phyloP scores from a whole-genome alignment of 805 yeast genomes.

The Saccharomycopsis oosterbeekiorum region DNA sequence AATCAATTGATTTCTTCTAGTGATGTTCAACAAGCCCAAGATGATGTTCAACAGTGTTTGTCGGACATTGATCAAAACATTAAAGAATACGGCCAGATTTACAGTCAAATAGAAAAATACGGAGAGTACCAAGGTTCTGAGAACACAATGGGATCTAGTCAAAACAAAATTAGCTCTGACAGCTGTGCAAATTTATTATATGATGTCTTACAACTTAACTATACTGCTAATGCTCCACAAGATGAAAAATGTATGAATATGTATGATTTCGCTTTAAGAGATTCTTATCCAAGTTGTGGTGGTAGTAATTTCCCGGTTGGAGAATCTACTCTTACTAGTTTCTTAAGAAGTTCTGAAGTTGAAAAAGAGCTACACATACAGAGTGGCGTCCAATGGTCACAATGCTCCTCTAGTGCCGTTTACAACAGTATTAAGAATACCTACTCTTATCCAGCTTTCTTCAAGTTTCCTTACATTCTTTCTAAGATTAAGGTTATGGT shows the following conservation, averaged over 20 bases:
- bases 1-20: conserved; percentile 7
- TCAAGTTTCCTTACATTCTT: conserved; percentile 46
- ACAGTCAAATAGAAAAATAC: conserved; percentile 10
- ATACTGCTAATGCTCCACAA: conserved; percentile 5
- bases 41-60: conserved; percentile 10
- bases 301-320: conserved; percentile 77
- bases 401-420: conserved; percentile 56
- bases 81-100: conserved; percentile 7
- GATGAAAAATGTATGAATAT: conserved; percentile 61
- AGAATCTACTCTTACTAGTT: conserved; percentile 40
- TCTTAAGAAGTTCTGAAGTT: conserved; percentile 39
- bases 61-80: neutral
- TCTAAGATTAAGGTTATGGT: conserved; percentile 50
- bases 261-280: conserved; percentile 68
- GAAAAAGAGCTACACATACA: conserved; percentile 45
- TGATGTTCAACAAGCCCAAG: neutral
- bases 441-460: conserved; percentile 37
- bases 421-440: conserved; percentile 39
- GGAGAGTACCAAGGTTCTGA: conserved; percentile 15
- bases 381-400: conserved; percentile 47
- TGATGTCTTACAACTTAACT: conserved; percentile 6
- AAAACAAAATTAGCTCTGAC: conserved; percentile 9
- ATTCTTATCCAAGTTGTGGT: conserved; percentile 81
- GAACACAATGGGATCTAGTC: neutral
- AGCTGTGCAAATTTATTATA: conserved; percentile 6